Evolutionary conservation across 139 green algal species (phyloP), one percentile per base, ranked within the genome.

Genomic region (Ostreobium quekettii): DNA sequence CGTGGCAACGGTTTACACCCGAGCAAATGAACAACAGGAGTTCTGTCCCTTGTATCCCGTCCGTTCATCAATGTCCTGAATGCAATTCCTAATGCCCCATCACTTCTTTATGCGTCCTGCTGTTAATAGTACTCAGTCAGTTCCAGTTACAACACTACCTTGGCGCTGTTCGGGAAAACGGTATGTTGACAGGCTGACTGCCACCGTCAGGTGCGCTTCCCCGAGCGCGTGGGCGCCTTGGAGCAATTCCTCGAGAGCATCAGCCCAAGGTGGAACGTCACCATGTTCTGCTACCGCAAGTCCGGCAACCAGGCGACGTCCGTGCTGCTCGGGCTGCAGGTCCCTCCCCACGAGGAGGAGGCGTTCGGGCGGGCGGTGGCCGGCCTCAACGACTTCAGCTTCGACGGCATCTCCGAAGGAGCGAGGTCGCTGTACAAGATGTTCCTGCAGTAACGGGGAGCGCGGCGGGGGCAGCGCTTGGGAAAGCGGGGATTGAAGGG

Each of bases 271-370:
- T 98, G 84, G 83, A 93, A 96, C 64, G 81, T 99, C 48, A 95
- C 93, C 4, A 80, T 98, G 19, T 97, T 99, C 82, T 93, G 97
- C 84, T 99, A 98, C 83, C 80, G 93, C 42, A 79, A 79, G 47
- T 87, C 83, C 2, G 87, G 88, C 74, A 91, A 91, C 84, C 73
- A 81, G 42, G 77, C 85, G 37, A 83, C 77, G 31, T 81, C 75
- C 35, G 79, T 95, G 46, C 79, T 97, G 73, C 48, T 97, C 67
- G 90, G 89, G 4, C 36, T 92, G 4, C 75, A 87, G 64, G 70
- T 89, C 22, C 72, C 83, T 0, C 72, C 80, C 4, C 59, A 72
- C 6, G 63, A 84, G 6, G 64, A 78, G 48, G 69, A 33, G 11
- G 64, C 49, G 3, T 89, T 89, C 60, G 39, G 49, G 1, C 56